A percentile compares a stretch with the other conserved stretches of the same genome.
Conservation (phyloP, 257 asterid species). For the Pogostemon cablin region DNA sequence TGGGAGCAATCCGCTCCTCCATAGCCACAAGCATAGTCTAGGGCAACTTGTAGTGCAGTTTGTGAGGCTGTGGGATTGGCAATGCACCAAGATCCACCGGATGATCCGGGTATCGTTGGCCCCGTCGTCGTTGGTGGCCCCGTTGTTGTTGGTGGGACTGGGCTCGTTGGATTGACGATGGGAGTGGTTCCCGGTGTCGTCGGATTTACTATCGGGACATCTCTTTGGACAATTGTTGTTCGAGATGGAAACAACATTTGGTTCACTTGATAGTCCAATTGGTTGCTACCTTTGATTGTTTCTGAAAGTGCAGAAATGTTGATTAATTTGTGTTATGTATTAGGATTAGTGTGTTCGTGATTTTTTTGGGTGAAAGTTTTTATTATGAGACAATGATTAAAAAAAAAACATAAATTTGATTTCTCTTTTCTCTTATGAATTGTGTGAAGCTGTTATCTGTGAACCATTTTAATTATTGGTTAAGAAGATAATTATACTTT, state of each 20-base stretch:
- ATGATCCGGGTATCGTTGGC: slow-evolving; percentile 41
- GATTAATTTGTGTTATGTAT: neutral
- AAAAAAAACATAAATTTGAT: too few relatives aligned
- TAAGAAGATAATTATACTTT: too few relatives aligned
- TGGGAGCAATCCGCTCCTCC: slow-evolving; percentile 79
- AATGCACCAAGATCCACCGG: slow-evolving; percentile 62
- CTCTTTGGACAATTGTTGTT: slow-evolving; percentile 35
- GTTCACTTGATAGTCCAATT: slow-evolving; percentile 37
- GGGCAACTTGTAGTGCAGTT: slow-evolving; percentile 72
- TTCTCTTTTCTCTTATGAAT: too few relatives aligned
- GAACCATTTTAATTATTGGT: too few relatives aligned
- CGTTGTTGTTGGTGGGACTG: slow-evolving; percentile 23
- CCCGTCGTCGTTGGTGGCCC: slow-evolving; percentile 35
- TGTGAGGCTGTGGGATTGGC: slow-evolving; percentile 54
- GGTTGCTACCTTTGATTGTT: slow-evolving; percentile 38
- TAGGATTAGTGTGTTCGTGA: neutral
- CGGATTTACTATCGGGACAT: slow-evolving; percentile 50
- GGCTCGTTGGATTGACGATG: slow-evolving; percentile 41
- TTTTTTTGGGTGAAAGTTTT: too few relatives aligned
- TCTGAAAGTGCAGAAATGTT: neutral
- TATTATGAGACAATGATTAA: neutral
- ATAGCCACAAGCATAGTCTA: slow-evolving; percentile 81
- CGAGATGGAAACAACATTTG: slow-evolving; percentile 42
- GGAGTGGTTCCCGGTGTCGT: slow-evolving; percentile 37
- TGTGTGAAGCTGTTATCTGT: too few relatives aligned